A percentile compares a stretch with the other conserved stretches of the same genome.
Conservation (phyloP, 495 filamentous ascomycete species). For the Melanomma pulvis-pyrius region DNA sequence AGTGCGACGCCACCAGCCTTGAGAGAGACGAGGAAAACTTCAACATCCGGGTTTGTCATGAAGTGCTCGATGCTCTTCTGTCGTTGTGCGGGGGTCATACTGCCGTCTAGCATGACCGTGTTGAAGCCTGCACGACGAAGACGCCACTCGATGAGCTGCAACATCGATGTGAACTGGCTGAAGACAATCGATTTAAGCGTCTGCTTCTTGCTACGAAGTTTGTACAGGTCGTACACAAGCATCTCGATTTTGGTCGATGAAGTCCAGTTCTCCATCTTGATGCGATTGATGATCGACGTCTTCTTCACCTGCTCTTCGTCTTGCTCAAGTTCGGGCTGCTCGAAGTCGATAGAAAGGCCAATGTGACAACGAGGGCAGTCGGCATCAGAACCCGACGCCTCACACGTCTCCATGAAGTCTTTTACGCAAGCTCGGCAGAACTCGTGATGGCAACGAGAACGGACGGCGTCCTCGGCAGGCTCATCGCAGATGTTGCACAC, state of each 20-base stretch:
- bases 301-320: conserved; percentile 83
- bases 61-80: conserved; percentile 92
- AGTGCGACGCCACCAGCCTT: conserved; percentile 95
- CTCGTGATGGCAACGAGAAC: conserved; percentile 88
- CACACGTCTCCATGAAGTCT: conserved; percentile 76
- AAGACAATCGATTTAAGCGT: conserved; percentile 87
- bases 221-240: conserved; percentile 88
- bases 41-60: conserved; percentile 89
- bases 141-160: conserved; percentile 89
- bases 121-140: conserved; percentile 92
- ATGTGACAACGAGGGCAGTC: conserved; percentile 96
- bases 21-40: conserved; percentile 91
- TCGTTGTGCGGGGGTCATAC: conserved; percentile 90
- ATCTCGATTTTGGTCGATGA: conserved; percentile 98
- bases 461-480: conserved; percentile 89
- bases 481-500: conserved; percentile 96
- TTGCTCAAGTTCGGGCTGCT: conserved; percentile 90
- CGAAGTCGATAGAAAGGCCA: conserved; percentile 81
- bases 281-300: conserved; percentile 93
- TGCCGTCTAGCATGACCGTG: conserved; percentile 95
- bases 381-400: conserved; percentile 57
- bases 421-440: conserved; percentile 91
- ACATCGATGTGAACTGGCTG: conserved; percentile 72
- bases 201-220: conserved; percentile 82
- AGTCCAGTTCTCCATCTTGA: conserved; percentile 96